Percentiles rank a stretch among this genome's conserved stretches.
Conservation (phyloP, 495 filamentous ascomycete genomes). For the Corynascus novoguineensis region DNA sequence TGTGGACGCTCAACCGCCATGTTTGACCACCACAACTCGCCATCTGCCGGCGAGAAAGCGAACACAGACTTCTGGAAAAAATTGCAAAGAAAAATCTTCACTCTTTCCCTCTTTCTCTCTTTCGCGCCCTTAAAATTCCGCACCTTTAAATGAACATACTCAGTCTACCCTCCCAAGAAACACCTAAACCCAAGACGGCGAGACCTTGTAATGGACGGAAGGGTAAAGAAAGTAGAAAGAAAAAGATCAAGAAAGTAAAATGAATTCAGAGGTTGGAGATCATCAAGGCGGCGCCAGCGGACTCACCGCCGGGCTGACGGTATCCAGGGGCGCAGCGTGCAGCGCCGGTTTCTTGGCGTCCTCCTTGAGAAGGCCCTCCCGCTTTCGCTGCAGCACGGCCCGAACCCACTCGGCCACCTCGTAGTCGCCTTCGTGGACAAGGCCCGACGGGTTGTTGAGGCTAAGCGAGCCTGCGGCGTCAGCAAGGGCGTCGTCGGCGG, state of each 20-base stretch:
- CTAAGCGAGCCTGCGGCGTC: slow-evolving; percentile 40
- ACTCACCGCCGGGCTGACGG: slow-evolving; percentile 44
- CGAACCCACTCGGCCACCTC: slow-evolving; percentile 85
- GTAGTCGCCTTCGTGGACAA: slow-evolving; percentile 49
- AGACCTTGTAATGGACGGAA: too few relatives aligned
- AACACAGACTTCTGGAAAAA: too few relatives aligned
- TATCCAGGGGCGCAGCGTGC: slow-evolving; percentile 70
- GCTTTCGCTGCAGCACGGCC: slow-evolving; percentile 58
- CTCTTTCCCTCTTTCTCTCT: too few relatives aligned
- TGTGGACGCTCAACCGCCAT: too few relatives aligned
- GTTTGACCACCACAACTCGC: too few relatives aligned
- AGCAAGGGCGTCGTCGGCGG: slow-evolving; percentile 43
- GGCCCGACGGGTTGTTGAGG: slow-evolving; percentile 34
- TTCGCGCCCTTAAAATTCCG: too few relatives aligned
- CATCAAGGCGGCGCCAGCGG: slow-evolving; percentile 19
- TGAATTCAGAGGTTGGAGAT: too few relatives aligned
- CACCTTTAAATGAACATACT: too few relatives aligned
- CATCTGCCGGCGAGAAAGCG: too few relatives aligned
- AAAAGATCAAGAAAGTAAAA: not conserved
- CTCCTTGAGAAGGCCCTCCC: slow-evolving; percentile 10
- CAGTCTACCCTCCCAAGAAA: too few relatives aligned
- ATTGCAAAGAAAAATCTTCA: too few relatives aligned
- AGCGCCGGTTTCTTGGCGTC: slow-evolving; percentile 57
- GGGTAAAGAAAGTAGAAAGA: not conserved
- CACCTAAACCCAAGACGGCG: too few relatives aligned